Conservation (phyloP, 2,329 filamentous ascomycete species). For the Exophiala spinifera region DNA sequence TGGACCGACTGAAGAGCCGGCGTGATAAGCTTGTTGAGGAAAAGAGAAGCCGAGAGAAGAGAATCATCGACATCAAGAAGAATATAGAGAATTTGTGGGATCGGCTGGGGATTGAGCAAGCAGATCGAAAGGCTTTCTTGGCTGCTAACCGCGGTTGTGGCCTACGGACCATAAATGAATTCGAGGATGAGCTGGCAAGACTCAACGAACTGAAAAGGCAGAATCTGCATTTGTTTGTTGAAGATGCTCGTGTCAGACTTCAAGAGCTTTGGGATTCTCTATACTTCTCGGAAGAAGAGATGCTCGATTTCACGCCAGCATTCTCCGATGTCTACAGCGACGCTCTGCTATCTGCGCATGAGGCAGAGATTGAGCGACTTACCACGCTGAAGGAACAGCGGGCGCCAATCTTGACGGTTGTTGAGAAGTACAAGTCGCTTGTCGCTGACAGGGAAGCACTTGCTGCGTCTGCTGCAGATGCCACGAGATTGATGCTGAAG, state of each 20-base stretch:
- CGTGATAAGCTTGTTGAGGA: constrained; percentile 83
- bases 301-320: constrained; percentile 95
- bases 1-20: constrained; percentile 67
- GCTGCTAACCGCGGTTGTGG: constrained; percentile 87
- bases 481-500: constrained; percentile 85
- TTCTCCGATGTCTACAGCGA: constrained; percentile 98
- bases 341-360: constrained; percentile 88
- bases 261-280: constrained; percentile 94
- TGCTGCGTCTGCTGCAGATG: constrained; percentile 87
- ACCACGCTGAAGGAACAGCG: constrained; percentile 83
- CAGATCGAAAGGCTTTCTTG: constrained; percentile 80
- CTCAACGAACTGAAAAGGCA: constrained; percentile 92
- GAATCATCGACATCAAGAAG: constrained; percentile 68
- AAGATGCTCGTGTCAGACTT: constrained; percentile 84
- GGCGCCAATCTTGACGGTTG: constrained; percentile 73
- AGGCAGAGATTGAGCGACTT: constrained; percentile 80
- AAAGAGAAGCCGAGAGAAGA: constrained; percentile 78
- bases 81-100: constrained; percentile 88
- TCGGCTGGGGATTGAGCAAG: constrained; percentile 76
- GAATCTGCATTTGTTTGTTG: constrained; percentile 92
- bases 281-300: constrained; percentile 96
- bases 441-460: constrained; percentile 85
- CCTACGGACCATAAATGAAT: constrained; percentile 89
- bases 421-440: constrained; percentile 79
- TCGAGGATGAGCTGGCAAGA: constrained; percentile 81